Percentiles rank a stretch among this genome's conserved stretches.
phyloP scores from a whole-genome alignment of 202 grass and related monocot genomes.

The Panicum hallii region DNA sequence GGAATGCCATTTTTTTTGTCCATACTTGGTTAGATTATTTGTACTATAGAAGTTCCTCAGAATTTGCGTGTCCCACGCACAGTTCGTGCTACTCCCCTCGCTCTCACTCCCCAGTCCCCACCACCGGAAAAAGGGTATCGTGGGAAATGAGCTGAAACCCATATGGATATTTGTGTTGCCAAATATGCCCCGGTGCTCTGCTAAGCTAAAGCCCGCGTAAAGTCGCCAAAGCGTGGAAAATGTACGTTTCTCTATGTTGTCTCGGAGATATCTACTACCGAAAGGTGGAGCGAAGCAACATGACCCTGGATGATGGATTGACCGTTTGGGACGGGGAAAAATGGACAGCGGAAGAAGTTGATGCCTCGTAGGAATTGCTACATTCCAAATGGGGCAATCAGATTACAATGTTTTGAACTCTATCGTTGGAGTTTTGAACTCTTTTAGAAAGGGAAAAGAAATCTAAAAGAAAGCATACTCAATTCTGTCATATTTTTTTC shows the following conservation, averaged over 20 bases:
- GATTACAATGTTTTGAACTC: neutral
- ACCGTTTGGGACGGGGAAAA: neutral
- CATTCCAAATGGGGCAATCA: neutral
- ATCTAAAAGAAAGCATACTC: too few species aligned
- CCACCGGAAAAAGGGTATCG: neutral
- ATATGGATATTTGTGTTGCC: neutral
- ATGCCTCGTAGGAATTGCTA: neutral
- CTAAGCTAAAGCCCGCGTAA: neutral
- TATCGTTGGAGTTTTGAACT: neutral
- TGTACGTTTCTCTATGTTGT: neutral
- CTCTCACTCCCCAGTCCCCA: too few species aligned
- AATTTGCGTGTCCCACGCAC: too few species aligned
- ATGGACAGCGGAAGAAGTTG: neutral
- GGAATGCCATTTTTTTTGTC: too few species aligned
- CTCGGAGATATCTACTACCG: too few species aligned
- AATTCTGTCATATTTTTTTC: too few species aligned
- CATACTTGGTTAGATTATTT: too few species aligned
- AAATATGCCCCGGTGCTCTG: neutral
- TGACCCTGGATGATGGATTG: neutral
- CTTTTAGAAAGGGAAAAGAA: too few species aligned
- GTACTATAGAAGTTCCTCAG: too few species aligned
- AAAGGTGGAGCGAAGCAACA: too few species aligned
- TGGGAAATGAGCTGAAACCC: neutral
- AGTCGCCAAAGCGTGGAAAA: neutral
- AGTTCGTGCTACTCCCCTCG: too few species aligned